Conservation (phyloP, 2,329 filamentous ascomycete genomes). For the Paecilomyces niveus region DNA sequence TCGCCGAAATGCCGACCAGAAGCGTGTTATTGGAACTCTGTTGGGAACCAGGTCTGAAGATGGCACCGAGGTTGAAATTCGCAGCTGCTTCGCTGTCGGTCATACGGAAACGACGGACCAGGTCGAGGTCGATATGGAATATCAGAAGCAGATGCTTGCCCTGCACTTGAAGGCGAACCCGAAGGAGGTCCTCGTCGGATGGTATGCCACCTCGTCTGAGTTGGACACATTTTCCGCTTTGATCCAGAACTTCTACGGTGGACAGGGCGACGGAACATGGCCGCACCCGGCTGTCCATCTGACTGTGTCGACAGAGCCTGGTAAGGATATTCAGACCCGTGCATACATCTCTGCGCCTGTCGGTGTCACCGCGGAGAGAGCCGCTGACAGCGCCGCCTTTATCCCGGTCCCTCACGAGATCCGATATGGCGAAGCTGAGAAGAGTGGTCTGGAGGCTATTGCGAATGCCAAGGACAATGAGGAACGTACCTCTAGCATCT, state of each 20-base stretch:
- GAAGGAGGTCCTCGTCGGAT: conserved; percentile 88
- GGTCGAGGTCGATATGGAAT: conserved; percentile 99
- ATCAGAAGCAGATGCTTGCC: conserved; percentile 98
- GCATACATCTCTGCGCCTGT: conserved; percentile 96
- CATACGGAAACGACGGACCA: conserved; percentile 98
- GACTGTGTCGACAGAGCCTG: conserved; percentile 84
- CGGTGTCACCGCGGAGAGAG: conserved; percentile 88
- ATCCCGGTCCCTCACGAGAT: conserved; percentile 95
- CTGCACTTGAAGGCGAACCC: conserved; percentile 91
- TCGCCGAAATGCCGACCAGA: conserved; percentile 83
- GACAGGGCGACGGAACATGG: conserved; percentile 93
- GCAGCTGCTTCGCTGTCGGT: conserved; percentile 93
- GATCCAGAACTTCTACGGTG: conserved; percentile 99
- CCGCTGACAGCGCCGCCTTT: conserved; percentile 93
- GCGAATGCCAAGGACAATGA: conserved; percentile 74
- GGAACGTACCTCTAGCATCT: conserved; percentile 62
- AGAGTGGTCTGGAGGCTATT: conserved; percentile 74
- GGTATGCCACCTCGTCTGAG: conserved; percentile 96
- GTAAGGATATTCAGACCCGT: conserved; percentile 79
- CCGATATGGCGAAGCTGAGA: conserved; percentile 74
- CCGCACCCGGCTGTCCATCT: conserved; percentile 96
- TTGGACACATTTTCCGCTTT: conserved; percentile 97
- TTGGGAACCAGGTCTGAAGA: conserved; percentile 92
- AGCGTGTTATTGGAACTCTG: conserved; percentile 93
- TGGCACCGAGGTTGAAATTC: conserved; percentile 91